phyloP scores from a whole-genome alignment of 2,329 filamentous ascomycete genomes.

The Golovinomyces cichoracearum region DNA sequence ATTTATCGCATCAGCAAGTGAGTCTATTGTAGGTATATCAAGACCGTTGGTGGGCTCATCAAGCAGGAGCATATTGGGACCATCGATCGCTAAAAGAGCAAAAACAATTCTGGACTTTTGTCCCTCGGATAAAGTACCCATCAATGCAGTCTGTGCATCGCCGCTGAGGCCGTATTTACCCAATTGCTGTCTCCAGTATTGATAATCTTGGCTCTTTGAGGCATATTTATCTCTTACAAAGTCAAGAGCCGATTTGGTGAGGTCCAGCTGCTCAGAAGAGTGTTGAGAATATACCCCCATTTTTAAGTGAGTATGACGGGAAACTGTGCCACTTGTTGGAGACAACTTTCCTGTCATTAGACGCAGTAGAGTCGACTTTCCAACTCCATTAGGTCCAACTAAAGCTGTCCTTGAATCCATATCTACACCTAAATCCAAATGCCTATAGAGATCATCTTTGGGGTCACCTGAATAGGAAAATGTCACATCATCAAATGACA shows the following conservation, averaged over 20 bases:
- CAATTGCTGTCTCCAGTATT: slow-evolving; percentile 97
- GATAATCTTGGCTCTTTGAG: slow-evolving; percentile 79
- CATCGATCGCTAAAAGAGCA: slow-evolving; percentile 78
- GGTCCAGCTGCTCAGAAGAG: slow-evolving; percentile 89
- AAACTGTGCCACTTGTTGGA: slow-evolving; percentile 56
- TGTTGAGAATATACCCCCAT: slow-evolving; percentile 96
- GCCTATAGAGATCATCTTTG: slow-evolving; percentile 81
- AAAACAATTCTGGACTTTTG: slow-evolving; percentile 98
- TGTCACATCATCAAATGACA: slow-evolving; percentile 89
- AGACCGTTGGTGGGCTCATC: slow-evolving; percentile 99
- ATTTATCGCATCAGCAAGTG: slow-evolving; percentile 90
- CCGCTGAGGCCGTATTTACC: slow-evolving; percentile 82
- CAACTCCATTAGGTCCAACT: slow-evolving; percentile 95
- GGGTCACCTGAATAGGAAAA: slow-evolving; percentile 87
- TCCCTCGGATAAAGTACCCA: slow-evolving; percentile 91
- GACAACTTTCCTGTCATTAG: slow-evolving; percentile 92
- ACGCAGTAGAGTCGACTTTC: slow-evolving; percentile 85
- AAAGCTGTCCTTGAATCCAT: slow-evolving; percentile 97
- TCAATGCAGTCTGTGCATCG: slow-evolving; percentile 83
- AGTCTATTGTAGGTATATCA: slow-evolving; percentile 96
- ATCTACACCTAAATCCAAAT: slow-evolving; percentile 94
- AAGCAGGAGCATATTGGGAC: slow-evolving; percentile 89
- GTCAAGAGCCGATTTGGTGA: slow-evolving; percentile 92
- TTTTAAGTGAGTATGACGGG: slow-evolving; percentile 92
- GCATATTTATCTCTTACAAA: slow-evolving; percentile 92